Base-by-base conservation (phyloP, 2,329 filamentous ascomycete genomes). In the Lasiodiplodia hormozganensis region DNA sequence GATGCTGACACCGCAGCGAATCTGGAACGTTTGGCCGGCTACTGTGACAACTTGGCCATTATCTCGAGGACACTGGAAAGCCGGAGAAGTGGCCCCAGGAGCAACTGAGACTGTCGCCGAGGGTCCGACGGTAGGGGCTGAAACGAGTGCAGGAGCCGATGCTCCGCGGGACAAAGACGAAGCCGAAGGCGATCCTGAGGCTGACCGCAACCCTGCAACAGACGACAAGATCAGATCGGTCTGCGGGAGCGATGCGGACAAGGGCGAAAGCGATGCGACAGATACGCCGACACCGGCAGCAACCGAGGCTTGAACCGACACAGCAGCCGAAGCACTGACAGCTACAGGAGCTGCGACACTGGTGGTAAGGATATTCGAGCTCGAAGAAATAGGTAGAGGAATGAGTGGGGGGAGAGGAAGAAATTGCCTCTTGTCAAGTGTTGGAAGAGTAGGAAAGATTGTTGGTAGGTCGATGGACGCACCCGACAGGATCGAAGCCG, bases 1-100 rank as follows among this genome's bases (percentile, higher is more conserved):
- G 28, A 72, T 60, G 53, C 36, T 58, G 12, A 67, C 25, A n/a
- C 54, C 54, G 21, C 65, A 67, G 53, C 56, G 54, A 47, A 67
- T 67, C 25, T 67, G 65, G 65, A 60, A 67, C 14, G 31, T 51
- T 4, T 34, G 54, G 6, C 65, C 54, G 6, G 40, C 53, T 2
- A 14, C 65, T 3, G 53, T 25, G 34, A 67, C 43, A n/a, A 53
- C 1, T 4, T 40, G n/a, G 31, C 36, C 49, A 21, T 67, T 36
- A 16, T 58, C 65, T 7, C 11, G 14, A 4, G 65, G 65, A 11
- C 65, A 67, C 8, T 49, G 47, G 65, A 58, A 67, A 6, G 34
- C 10, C 2, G 65, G 53, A 40, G 65, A 16, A 6, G 65, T 40
- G 31, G 40, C 28, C 18, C 4, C 36, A 8, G 60, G 31, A 21